Evolutionary conservation across 2,329 filamentous ascomycete genomes (phyloP).

Genomic region (Hymenotorrendiella dingleyae): DNA sequence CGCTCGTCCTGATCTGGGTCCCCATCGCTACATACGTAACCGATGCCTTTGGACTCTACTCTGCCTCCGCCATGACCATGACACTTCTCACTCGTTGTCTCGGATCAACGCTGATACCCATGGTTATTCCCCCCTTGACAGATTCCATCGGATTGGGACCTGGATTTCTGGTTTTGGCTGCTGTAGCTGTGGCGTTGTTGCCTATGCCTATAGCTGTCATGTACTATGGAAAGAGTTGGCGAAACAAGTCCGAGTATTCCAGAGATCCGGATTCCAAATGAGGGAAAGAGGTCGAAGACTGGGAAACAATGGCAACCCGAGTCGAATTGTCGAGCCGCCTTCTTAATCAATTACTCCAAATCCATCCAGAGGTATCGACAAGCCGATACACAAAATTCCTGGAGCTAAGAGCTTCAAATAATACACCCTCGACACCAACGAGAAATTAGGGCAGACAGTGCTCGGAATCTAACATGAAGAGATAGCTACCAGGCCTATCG

Average conservation of each 20-base stretch:
- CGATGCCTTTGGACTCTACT: conserved; percentile 38
- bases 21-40: conserved; percentile 47
- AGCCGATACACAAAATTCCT: too few species aligned
- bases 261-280: too few species aligned
- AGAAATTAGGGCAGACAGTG: too few species aligned
- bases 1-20: conserved; percentile 41
- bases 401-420: too few species aligned
- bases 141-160: conserved; percentile 39
- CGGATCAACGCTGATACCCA: conserved; percentile 48
- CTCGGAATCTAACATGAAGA: too few species aligned
- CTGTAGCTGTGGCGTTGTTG: conserved; percentile 37
- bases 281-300: too few species aligned
- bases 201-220: conserved; percentile 47
- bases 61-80: conserved; percentile 36
- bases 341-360: too few species aligned
- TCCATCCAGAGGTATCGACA: too few species aligned
- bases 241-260: conserved; percentile 44
- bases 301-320: too few species aligned
- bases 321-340: too few species aligned
- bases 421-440: too few species aligned
- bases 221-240: conserved; percentile 46
- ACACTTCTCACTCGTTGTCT: conserved; percentile 19
- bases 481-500: too few species aligned
- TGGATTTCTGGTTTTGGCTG: conserved; percentile 28
- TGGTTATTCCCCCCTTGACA: conserved; percentile 43